Evolutionary conservation across 129 eudicot species (phyloP).

Genomic region (Calendula officinalis): DNA sequence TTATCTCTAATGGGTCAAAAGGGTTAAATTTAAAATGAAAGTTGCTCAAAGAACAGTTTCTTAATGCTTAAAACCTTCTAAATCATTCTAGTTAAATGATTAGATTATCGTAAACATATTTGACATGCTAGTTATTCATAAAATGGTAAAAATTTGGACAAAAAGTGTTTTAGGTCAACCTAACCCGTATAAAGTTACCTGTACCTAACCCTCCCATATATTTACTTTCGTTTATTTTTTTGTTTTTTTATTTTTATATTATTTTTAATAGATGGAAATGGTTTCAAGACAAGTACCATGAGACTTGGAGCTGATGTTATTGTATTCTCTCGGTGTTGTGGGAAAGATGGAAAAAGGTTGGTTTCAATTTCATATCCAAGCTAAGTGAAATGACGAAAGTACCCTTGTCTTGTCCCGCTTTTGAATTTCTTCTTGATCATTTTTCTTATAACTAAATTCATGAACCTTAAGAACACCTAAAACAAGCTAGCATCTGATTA

Average conservation of each 20-base stretch:
- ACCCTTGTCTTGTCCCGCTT: too few species aligned
- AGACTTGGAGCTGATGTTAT: constrained; percentile 99
- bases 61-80: not conserved
- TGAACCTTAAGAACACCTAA: too few species aligned
- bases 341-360: constrained; percentile 68
- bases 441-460: not conserved
- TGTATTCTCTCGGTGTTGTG: constrained; percentile 75
- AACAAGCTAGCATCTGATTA: too few species aligned
- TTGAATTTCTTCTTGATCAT: not conserved
- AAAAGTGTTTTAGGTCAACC: not conserved
- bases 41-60: not conserved
- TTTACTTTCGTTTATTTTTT: constrained; percentile 2
- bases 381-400: too few species aligned
- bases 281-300: constrained; percentile 98
- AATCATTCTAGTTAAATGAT: too few species aligned
- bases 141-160: not conserved
- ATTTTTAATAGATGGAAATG: constrained; percentile 77
- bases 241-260: constrained; percentile 20
- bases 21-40: not conserved
- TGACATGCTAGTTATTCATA: not conserved
- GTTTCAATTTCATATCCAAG: constrained; percentile 2
- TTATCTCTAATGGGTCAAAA: not conserved
- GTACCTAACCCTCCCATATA: not conserved
- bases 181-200: not conserved
- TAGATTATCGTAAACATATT: not conserved